These are phyloP conservation scores for Aegilops bicornis DNA, from an alignment of 176 grass and related monocot species.

Conservation along the genomic window DNA sequence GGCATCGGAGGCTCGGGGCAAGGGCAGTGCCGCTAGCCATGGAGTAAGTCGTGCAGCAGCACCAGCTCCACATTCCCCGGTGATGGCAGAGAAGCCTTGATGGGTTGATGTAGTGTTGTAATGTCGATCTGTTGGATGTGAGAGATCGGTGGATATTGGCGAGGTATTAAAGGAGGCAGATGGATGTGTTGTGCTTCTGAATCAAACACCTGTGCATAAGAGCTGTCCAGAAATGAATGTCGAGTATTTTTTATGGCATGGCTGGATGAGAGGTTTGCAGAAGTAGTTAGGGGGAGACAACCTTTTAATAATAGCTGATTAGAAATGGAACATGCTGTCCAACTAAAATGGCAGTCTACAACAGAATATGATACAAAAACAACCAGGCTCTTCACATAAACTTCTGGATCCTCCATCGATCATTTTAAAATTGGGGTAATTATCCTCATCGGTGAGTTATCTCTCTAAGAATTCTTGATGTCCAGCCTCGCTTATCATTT, in stretches of 20 bases:
- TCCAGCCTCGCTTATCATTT: slow-evolving; percentile 71
- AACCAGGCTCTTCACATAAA: not conserved
- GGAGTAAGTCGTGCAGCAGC: not conserved
- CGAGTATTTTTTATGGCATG: not conserved
- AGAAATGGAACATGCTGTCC: not conserved
- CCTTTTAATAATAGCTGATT: too few relatives aligned
- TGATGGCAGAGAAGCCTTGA: not conserved
- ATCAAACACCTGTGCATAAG: not conserved
- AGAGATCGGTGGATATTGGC: too few relatives aligned
- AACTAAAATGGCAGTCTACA: not conserved
- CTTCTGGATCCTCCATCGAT: not conserved
- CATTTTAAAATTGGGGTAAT: not conserved
- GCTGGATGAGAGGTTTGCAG: too few relatives aligned
- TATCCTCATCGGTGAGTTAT: slow-evolving; percentile 19
- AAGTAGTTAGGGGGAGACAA: too few relatives aligned
- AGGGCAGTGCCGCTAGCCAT: not conserved
- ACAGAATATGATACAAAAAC: not conserved
- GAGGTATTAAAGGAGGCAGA: not conserved
- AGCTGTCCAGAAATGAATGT: slow-evolving; percentile 7
- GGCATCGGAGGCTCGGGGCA: not conserved
- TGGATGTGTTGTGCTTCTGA: not conserved
- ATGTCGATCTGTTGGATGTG: not conserved
- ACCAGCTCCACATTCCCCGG: not conserved
- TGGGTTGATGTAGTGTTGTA: not conserved
- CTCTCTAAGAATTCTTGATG: slow-evolving; percentile 52